Evolutionary conservation across 2,329 filamentous ascomycete genomes (phyloP).

Genomic region (Venturia asperata): DNA sequence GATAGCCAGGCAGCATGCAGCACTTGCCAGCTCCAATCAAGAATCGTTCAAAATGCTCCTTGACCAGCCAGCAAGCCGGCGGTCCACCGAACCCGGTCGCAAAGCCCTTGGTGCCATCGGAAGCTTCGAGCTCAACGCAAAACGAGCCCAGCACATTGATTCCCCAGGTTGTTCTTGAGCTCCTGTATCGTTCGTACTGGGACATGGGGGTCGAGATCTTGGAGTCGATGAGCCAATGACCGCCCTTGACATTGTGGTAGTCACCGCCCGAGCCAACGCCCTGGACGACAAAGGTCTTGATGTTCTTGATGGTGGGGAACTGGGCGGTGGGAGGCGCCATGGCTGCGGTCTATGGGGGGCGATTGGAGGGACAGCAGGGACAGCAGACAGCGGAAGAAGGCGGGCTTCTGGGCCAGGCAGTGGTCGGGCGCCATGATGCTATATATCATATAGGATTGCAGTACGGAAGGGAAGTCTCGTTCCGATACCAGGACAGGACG

Average conservation of each 20-base stretch:
- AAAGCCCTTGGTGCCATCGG: constrained; percentile 87
- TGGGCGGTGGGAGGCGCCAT: constrained; percentile 27
- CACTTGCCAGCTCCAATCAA: constrained; percentile 63
- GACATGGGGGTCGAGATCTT: constrained; percentile 92
- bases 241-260: constrained; percentile 82
- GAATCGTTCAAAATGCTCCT: constrained; percentile 91
- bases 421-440: not conserved
- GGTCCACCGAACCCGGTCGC: constrained; percentile 92
- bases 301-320: constrained; percentile 70
- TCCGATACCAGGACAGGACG: not conserved
- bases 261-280: constrained; percentile 62
- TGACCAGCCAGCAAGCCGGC: constrained; percentile 87
- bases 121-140: constrained; percentile 80
- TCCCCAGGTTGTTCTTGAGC: constrained; percentile 84
- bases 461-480: not conserved
- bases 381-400: not conserved
- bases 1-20: not conserved
- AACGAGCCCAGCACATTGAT: constrained; percentile 95
- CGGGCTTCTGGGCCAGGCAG: not conserved
- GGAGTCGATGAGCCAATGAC: constrained; percentile 77
- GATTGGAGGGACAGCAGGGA: not conserved
- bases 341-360: not conserved
- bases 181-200: constrained; percentile 78
- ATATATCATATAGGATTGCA: not conserved
- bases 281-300: constrained; percentile 65